A percentile compares a stretch with the other conserved stretches of the same genome.
phyloP scores from a whole-genome alignment of 2,329 filamentous ascomycete genomes.

The Neophaeococcomyces mojaviensis region DNA sequence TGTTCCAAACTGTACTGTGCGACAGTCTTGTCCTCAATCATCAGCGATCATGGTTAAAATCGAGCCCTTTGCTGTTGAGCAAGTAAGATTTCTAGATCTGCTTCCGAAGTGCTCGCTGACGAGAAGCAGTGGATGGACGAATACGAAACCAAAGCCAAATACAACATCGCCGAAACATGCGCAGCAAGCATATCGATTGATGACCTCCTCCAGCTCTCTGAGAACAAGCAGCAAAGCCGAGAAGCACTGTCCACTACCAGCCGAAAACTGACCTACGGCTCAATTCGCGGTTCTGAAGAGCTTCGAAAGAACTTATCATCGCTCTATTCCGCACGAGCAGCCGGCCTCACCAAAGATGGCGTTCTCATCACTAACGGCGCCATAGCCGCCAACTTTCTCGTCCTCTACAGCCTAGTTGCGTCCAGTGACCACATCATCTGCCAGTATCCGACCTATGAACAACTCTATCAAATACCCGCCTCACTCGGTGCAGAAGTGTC shows the following conservation, averaged over 20 bases:
- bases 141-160: conserved; percentile 44
- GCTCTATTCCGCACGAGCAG: conserved; percentile 18
- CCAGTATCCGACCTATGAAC: conserved; percentile 81
- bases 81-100: not conserved
- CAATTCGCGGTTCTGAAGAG: conserved; percentile 22
- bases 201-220: conserved; percentile 54
- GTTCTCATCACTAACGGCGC: conserved; percentile 73
- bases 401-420: conserved; percentile 64
- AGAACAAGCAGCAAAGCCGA: conserved; percentile 27
- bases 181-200: conserved; percentile 60
- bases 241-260: conserved; percentile 15
- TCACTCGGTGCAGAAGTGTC: conserved; percentile 70
- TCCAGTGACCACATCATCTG: conserved; percentile 75
- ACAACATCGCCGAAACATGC: conserved; percentile 75
- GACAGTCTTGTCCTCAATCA: too few relatives aligned
- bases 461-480: conserved; percentile 68
- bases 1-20: too few relatives aligned
- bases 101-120: not conserved
- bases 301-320: conserved; percentile 26
- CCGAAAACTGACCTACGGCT: conserved; percentile 23
- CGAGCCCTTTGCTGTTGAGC: conserved; percentile 9
- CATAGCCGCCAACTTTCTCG: conserved; percentile 72
- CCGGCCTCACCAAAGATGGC: conserved; percentile 45
- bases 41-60: conserved; percentile 9
- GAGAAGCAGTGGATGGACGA: conserved; percentile 49